Evolutionary conservation across 1,139 yeast species (phyloP), one percentile per base, ranked within the genome.

Genomic region (Geotrichum bryndzae): DNA sequence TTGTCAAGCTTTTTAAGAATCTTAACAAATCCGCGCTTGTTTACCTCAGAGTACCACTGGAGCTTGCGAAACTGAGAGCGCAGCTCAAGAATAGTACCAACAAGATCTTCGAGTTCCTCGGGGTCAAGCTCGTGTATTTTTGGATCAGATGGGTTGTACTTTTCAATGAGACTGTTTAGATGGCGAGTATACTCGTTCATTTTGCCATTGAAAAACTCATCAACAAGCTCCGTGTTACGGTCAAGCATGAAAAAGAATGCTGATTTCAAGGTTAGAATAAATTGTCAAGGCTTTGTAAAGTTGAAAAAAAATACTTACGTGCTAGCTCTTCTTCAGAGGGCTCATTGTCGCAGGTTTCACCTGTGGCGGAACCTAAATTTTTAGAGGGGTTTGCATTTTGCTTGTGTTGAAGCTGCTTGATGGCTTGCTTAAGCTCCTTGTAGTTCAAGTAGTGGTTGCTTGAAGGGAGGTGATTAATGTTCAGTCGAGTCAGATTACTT

Each of bases 1-100:
- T 94, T 94, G 73, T 94, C 98, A 68, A 91, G 80, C 67, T 91
- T 91, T 77, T 94, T 94, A 72, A 94, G 79, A 67, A 94, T 94
- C 77, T 94, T 94, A 62, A 85, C 82, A 70, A 91, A 88, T 0
- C 97, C 99, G 65, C 94, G 86, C 72, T 88, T 90, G 77, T 94
- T 94, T 69, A 92, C 82, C 69, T 92, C 98, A 22, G 96, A 96
- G 73, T 84, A 94, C 97, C 98, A 92, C 72, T 77, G 76, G 71
- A 94, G 79, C 74, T 91, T 91, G 63, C 97, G 81, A 65, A 88
- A 84, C 65, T 85, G 84, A n/a, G 87, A 80, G 59, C 96, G 81
- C 62, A 91, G 78, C 72, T 91, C 97, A 48, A 90, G 79, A 55
- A 92, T 77, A 31, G 90, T 87, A 33, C 85, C 85, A 58, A 88